Evolutionary conservation across 192 early-diverging fungal genomes (phyloP).

Genomic region (Diversispora epigaea): DNA sequence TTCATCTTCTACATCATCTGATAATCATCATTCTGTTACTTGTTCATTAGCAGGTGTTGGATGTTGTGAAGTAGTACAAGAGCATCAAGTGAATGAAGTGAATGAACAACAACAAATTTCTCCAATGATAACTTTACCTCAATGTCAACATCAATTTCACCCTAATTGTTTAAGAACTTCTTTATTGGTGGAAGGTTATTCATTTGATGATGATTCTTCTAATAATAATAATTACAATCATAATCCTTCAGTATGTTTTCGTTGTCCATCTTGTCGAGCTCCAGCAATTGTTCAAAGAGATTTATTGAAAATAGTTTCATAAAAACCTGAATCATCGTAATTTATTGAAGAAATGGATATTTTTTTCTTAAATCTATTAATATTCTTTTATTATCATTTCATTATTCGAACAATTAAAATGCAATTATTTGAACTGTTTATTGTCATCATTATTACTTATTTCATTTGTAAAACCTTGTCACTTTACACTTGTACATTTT

Average conservation of each 20-base stretch:
- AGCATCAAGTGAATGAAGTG: neutral
- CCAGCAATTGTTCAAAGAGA: slow-evolving; percentile 1
- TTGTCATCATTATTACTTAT: too few species aligned
- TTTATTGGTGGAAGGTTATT: slow-evolving; percentile 27
- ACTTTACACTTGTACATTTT: too few species aligned
- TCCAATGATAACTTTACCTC: slow-evolving; percentile 21
- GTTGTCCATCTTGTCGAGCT: slow-evolving; percentile 24
- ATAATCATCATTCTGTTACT: neutral
- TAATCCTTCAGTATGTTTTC: neutral
- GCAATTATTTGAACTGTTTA: too few species aligned
- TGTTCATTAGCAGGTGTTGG: slow-evolving; percentile 18
- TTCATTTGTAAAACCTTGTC: too few species aligned
- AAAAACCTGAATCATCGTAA: too few species aligned
- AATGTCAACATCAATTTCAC: slow-evolving; percentile 29
- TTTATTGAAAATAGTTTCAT: neutral
- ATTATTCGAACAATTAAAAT: too few species aligned
- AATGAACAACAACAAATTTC: neutral
- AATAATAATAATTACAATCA: neutral
- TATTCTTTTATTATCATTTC: too few species aligned
- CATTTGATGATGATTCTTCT: neutral
- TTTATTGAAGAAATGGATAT: too few species aligned
- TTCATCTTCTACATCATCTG: neutral
- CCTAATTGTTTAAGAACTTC: slow-evolving; percentile 24
- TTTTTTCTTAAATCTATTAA: too few species aligned
- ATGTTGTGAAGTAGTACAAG: slow-evolving; percentile 22